A percentile compares a stretch with the other conserved stretches of the same genome.
These are phyloP conservation scores for Starmerella floris DNA, from an alignment of 805 yeast species.

Conservation along the genomic window DNA sequence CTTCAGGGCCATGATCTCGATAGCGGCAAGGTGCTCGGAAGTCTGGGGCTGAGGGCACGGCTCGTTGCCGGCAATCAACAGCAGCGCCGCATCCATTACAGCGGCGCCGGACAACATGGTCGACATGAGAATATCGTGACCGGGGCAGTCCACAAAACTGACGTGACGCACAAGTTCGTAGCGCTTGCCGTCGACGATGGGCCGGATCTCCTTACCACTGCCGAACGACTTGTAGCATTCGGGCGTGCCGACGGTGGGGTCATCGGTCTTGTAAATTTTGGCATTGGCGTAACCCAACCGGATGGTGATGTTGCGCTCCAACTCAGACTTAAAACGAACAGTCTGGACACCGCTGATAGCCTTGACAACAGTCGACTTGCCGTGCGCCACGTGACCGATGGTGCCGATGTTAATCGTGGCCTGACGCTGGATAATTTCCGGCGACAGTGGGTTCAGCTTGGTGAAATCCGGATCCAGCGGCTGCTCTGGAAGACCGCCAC, in stretches of 20 bases:
- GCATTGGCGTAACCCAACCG: constrained; percentile 98
- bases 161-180: constrained; percentile 89
- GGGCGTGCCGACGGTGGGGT: constrained; percentile 78
- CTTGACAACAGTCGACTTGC: constrained; percentile 84
- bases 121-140: constrained; percentile 99
- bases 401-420: constrained; percentile 98
- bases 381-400: constrained; percentile 88
- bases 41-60: constrained; percentile 99
- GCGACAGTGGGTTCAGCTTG: constrained; percentile 70
- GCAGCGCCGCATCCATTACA: constrained; percentile 97
- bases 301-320: constrained; percentile 97
- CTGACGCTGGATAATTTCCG: constrained; percentile 89
- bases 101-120: constrained; percentile 99
- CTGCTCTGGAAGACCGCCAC: constrained; percentile 97
- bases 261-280: constrained; percentile 86
- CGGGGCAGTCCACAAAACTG: constrained; percentile 98
- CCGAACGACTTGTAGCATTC: constrained; percentile 90
- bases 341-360: constrained; percentile 98
- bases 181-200: constrained; percentile 78
- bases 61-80: constrained; percentile 95
- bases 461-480: constrained; percentile 79
- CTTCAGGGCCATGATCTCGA: constrained; percentile 95
- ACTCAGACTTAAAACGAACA: constrained; percentile 96
- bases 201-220: constrained; percentile 87
- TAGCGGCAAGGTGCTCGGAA: constrained; percentile 97